Percentiles rank a stretch among this genome's conserved stretches.
These are phyloP conservation scores for Pluteus cervinus DNA, from an alignment of 768 basidiomycete species.

Conservation along the genomic window DNA sequence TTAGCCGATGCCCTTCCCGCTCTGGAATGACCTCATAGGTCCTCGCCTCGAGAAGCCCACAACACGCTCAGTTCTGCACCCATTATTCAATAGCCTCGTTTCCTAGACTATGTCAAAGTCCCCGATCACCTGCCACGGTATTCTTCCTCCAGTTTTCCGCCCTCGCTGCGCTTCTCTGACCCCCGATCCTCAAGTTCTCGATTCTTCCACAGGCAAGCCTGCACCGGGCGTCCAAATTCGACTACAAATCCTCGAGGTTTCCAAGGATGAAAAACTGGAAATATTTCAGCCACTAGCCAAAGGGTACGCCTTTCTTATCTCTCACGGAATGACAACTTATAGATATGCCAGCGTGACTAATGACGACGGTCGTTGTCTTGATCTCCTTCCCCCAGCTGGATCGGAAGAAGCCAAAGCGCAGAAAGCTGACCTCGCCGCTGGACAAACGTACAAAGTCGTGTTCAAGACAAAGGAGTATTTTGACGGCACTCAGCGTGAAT, in stretches of 20 bases:
- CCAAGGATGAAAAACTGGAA: constrained; percentile 27
- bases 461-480: constrained; percentile 87
- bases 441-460: constrained; percentile 72
- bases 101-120: constrained; percentile 45
- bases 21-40: constrained; percentile 14
- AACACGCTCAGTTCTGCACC: no score
- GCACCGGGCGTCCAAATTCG: constrained; percentile 62
- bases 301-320: constrained; percentile 41
- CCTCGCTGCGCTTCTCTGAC: not conserved
- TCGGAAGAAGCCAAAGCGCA: constrained; percentile 37
- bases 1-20: no score
- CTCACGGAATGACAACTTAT: constrained; percentile 8
- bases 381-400: constrained; percentile 56
- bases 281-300: constrained; percentile 49
- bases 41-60: no score
- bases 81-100: not conserved
- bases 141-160: constrained; percentile 9
- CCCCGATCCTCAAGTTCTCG: constrained; percentile 57
- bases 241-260: constrained; percentile 46
- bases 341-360: constrained; percentile 65
- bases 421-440: constrained; percentile 42
- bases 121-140: constrained; percentile 90
- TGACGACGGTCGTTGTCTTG: constrained; percentile 74
- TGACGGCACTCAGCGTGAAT: constrained; percentile 48
- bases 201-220: constrained; percentile 79